Percentiles rank a stretch among this genome's conserved stretches.
Evolutionary conservation across 2,329 filamentous ascomycete species (phyloP).

Genomic region (Cryphonectria nitschkei): DNA sequence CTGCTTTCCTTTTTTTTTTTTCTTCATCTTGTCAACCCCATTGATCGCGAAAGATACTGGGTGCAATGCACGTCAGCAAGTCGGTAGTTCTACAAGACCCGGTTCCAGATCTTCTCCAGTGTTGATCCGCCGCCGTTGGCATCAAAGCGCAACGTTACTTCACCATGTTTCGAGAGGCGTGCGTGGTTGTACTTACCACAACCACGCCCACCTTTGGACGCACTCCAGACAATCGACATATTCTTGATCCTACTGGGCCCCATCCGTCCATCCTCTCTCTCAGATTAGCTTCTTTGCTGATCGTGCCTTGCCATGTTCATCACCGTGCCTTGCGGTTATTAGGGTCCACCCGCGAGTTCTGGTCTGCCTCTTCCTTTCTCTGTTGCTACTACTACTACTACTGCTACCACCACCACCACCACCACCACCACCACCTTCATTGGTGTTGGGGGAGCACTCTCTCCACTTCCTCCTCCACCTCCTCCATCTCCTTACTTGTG

Average conservation of each 20-base stretch:
- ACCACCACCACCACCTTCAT: neutral
- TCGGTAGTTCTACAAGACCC: neutral
- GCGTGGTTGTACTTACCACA: neutral
- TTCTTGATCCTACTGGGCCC: neutral
- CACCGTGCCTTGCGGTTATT: neutral
- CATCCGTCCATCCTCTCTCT: neutral
- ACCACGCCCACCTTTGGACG: neutral
- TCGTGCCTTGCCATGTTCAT: neutral
- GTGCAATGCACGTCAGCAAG: neutral
- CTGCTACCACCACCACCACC: neutral
- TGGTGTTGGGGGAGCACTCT: neutral
- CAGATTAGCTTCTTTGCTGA: neutral
- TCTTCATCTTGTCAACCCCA: too few species aligned
- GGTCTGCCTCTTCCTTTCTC: neutral
- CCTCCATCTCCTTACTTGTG: neutral
- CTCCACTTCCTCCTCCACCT: neutral
- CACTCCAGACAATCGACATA: neutral
- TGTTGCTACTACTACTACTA: neutral
- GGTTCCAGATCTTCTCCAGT: neutral
- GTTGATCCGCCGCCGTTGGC: conserved; percentile 5
- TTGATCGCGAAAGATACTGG: neutral
- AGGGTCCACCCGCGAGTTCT: neutral
- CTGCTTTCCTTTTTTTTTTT: neutral
- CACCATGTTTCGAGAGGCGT: conserved; percentile 5
- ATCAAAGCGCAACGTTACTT: conserved; percentile 17